A percentile compares a stretch with the other conserved stretches of the same genome.
phyloP scores from a whole-genome alignment of 306 rosid genomes.

The Cyamopsis tetragonoloba region DNA sequence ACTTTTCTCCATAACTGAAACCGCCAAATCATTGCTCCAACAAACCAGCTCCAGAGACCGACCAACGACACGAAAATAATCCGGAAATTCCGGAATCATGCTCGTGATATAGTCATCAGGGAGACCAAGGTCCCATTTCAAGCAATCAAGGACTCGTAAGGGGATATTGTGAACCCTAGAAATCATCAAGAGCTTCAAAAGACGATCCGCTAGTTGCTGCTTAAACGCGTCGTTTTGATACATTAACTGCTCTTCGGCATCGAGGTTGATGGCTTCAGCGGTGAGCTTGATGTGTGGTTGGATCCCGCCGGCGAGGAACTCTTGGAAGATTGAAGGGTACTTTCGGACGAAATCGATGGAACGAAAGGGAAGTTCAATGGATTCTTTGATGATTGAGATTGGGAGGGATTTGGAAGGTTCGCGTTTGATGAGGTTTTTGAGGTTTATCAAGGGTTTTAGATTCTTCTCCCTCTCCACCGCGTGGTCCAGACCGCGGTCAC shows the following conservation, averaged over 20 bases:
- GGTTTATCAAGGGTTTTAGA: slow-evolving; percentile 48
- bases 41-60: slow-evolving; percentile 67
- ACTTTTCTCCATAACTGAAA: slow-evolving; percentile 53
- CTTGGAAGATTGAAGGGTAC: slow-evolving; percentile 63
- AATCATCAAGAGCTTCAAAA: slow-evolving; percentile 70
- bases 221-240: slow-evolving; percentile 43
- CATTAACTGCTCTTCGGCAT: slow-evolving; percentile 46
- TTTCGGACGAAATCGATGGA: slow-evolving; percentile 64
- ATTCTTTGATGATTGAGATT: slow-evolving; percentile 42
- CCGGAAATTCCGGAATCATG: slow-evolving; percentile 67
- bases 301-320: slow-evolving; percentile 46
- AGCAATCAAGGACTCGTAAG: slow-evolving; percentile 27
- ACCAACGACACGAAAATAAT: slow-evolving; percentile 48
- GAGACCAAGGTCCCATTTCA: slow-evolving; percentile 85
- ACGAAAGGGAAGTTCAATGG: slow-evolving; percentile 56
- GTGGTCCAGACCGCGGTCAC: slow-evolving; percentile 93
- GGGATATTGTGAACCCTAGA: slow-evolving; percentile 52
- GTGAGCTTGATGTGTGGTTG: slow-evolving; percentile 61
- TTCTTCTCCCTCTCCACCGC: slow-evolving; percentile 76
- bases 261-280: slow-evolving; percentile 39
- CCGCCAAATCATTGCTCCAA: slow-evolving; percentile 64
- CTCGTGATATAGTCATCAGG: slow-evolving; percentile 45
- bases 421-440: slow-evolving; percentile 49
- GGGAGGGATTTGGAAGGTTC: slow-evolving; percentile 85
- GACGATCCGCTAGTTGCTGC: slow-evolving; percentile 55